These are phyloP conservation scores for Fragaria vesca DNA, from an alignment of 306 rosid genomes.

Conservation along the genomic window DNA sequence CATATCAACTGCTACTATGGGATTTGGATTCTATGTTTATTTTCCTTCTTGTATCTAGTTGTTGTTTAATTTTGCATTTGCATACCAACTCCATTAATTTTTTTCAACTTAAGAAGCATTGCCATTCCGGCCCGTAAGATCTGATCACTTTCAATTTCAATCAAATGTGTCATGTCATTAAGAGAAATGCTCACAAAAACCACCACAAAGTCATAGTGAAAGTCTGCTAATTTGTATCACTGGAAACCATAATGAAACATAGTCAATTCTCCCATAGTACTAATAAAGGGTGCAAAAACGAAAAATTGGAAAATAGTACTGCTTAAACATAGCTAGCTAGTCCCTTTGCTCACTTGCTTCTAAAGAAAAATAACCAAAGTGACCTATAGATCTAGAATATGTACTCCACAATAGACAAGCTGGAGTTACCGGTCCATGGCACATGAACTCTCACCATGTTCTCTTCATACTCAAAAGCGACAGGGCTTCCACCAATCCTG, in stretches of 20 bases:
- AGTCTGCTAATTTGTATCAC: background rate
- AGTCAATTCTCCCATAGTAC: background rate
- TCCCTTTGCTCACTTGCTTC: background rate
- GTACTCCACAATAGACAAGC: constrained; percentile 52
- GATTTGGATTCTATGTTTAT: too few relatives aligned
- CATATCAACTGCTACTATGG: too few relatives aligned
- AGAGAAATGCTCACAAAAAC: background rate
- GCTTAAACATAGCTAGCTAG: background rate
- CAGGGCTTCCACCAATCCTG: constrained; percentile 50
- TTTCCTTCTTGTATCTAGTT: too few relatives aligned
- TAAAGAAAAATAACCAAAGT: background rate
- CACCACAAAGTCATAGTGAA: background rate
- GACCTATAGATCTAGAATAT: constrained; percentile 30
- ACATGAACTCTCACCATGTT: constrained; percentile 62
- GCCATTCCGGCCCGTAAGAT: too few relatives aligned
- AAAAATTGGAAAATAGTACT: background rate
- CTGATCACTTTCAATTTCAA: too few relatives aligned
- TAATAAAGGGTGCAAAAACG: background rate
- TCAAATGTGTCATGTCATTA: too few relatives aligned
- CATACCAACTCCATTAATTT: too few relatives aligned
- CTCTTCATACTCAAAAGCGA: constrained; percentile 50
- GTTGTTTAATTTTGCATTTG: too few relatives aligned
- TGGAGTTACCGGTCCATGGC: constrained; percentile 73
- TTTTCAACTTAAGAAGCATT: too few relatives aligned
- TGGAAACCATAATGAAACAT: background rate